Base-by-base conservation (phyloP, 495 filamentous ascomycete species). In the Penicillium crystallinum region DNA sequence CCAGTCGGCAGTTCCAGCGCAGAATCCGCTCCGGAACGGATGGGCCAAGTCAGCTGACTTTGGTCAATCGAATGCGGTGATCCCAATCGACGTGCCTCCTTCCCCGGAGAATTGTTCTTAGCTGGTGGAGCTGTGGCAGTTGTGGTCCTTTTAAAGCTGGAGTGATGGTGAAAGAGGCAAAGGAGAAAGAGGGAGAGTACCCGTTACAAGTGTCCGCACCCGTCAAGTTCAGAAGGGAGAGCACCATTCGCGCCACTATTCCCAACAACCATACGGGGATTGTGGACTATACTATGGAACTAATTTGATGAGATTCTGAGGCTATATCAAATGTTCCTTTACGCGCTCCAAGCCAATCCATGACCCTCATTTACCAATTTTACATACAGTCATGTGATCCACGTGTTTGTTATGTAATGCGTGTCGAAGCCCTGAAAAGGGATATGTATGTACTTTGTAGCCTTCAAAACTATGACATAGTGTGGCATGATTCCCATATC, bases 121-220 rank as follows among this genome's bases (percentile, higher is more conserved):
- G 30, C 27, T 23, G 39, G 37, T 38, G 33, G 18, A 23, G 40
- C 33, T 41, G 27, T 42, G 38, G 48, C 23, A 14, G 19, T 50
- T 31, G 47, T 12, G 27, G 14, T 40, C 23, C 12, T 35, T 29
- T 19, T 21, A 22, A 49, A 22, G 33, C 41, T 27, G 49, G 39
- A 18, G 49, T 18, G 49, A 43, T 35, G 29, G 30, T 48, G 46
- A 48, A 52, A 45, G 49, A 45, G 39, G 33, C 39, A 52, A 45
- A 52, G 40, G 31, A 52, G 49, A 52, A 36, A 19, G 46, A 45
- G 40, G 39, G 14, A 43, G 49, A 44, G 39, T 19, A 31, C 25
- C 47, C 47, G 47, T 49, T 49, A 41, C 39, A 52, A 36, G 39
- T 43, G 49, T 52, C 49, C 49, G 49, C 39, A 52, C 49, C 39